phyloP scores from a whole-genome alignment of 202 grass and related monocot species.

The Bolboschoenoplectus hybrid region DNA sequence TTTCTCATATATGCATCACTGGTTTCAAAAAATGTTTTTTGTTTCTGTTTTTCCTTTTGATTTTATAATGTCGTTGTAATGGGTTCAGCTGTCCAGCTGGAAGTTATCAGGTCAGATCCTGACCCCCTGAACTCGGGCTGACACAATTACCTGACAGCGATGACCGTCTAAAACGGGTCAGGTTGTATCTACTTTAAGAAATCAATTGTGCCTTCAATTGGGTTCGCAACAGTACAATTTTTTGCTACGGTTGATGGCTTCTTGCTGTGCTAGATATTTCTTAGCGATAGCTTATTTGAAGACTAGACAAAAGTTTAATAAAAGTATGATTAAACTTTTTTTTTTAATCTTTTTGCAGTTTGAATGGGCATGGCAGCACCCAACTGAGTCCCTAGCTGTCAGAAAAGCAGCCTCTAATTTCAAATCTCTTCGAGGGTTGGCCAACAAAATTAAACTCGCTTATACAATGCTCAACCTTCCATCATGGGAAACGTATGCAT shows the following conservation, averaged over 20 bases:
- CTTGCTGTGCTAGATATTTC: neutral
- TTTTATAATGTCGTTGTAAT: neutral
- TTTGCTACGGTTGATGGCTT: neutral
- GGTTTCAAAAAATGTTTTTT: neutral
- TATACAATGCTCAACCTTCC: slow-evolving; percentile 94
- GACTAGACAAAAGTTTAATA: neutral
- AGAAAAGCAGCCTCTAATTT: slow-evolving; percentile 74
- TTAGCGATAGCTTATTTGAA: neutral
- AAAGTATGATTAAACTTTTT: neutral
- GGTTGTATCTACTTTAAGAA: neutral
- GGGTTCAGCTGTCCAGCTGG: neutral
- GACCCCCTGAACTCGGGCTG: neutral
- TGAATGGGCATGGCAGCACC: slow-evolving; percentile 98
- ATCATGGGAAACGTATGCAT: slow-evolving; percentile 69
- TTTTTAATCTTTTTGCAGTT: slow-evolving; percentile 53
- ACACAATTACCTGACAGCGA: neutral
- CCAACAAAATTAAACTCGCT: slow-evolving; percentile 82
- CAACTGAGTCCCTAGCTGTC: slow-evolving; percentile 71
- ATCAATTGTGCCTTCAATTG: neutral
- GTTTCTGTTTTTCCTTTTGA: neutral
- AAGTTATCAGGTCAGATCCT: neutral
- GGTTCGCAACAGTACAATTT: neutral
- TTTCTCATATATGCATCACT: neutral
- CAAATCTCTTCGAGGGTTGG: slow-evolving; percentile 71
- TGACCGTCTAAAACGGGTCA: neutral